phyloP scores from a whole-genome alignment of 768 basidiomycete genomes.

The Tricholomella constricta region DNA sequence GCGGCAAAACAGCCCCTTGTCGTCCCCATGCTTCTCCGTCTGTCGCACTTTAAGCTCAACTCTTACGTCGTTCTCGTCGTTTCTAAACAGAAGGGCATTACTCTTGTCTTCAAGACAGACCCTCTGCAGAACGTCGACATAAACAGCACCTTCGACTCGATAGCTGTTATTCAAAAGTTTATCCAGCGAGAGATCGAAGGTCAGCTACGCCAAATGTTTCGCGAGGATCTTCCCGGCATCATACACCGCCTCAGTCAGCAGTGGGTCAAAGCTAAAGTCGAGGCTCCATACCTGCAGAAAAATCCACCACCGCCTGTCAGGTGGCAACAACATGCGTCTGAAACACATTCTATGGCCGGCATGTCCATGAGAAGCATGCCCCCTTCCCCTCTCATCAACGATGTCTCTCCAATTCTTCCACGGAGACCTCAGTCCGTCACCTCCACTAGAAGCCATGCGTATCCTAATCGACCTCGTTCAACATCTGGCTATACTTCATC shows the following conservation, averaged over 20 bases:
- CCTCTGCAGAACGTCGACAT: constrained; percentile 98
- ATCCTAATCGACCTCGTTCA: constrained; percentile 36
- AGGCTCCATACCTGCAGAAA: constrained; percentile 81
- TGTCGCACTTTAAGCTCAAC: constrained; percentile 91
- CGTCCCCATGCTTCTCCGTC: constrained; percentile 96
- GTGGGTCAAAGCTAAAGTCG: constrained; percentile 94
- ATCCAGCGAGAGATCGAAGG: constrained; percentile 98
- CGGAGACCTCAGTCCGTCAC: constrained; percentile 13
- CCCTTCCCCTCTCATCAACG: constrained; percentile 10
- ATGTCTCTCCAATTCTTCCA: neutral
- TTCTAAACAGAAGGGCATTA: constrained; percentile 96
- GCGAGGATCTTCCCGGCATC: constrained; percentile 94
- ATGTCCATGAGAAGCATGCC: constrained; percentile 25
- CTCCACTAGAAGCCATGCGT: constrained; percentile 11
- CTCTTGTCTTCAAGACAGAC: constrained; percentile 99
- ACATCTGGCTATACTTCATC: constrained; percentile 40
- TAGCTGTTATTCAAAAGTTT: constrained; percentile 96
- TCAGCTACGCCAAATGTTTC: constrained; percentile 96
- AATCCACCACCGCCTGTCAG: constrained; percentile 40
- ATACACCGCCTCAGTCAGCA: constrained; percentile 95
- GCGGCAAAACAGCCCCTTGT: constrained; percentile 94
- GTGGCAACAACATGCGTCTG: constrained; percentile 29
- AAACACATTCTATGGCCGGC: constrained; percentile 47
- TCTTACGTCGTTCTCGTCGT: constrained; percentile 98
- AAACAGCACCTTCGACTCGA: constrained; percentile 96